Base-by-base conservation (phyloP, 768 basidiomycete genomes). In the Sporobolomyces roseus region DNA sequence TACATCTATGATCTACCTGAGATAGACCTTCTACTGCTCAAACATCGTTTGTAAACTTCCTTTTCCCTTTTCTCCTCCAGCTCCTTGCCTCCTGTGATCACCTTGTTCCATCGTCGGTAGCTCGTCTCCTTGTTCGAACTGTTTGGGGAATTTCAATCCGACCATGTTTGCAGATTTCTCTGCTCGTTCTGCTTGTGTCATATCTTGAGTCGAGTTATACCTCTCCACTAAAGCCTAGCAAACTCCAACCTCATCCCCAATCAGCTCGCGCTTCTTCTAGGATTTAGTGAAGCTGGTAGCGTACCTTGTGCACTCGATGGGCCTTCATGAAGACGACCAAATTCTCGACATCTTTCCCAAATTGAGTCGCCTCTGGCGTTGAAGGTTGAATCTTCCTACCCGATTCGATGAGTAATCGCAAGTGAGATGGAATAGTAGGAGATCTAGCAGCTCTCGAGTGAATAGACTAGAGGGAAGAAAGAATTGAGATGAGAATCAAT, bases 221-320 rank as follows among this genome's bases (percentile, higher is more conserved):
- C 71, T 64, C 16, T 73, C 71, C 25, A 73, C 56, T 27, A 73
- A 58, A n/a, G 48, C 71, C 71, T 73, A 49, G 25, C 29, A 33
- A 29, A 29, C 29, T 29, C 13, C 7, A 16, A 27, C 50, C 12
- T 13, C 27, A 27, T 29, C 29, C 7, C 14, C 30, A 53, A 7
- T 36, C 21, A 21, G 17, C 23, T 30, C 53, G 65, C 33, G 8
- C 14, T 3, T 51, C n/a, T 9, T 3, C 32, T 32, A 46, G 52
- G 12, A 23, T 8, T 12, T 8, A 38, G 12, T 2, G 41, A 19
- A 17, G 8, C 23, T 30, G 2, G 4, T 4, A 5, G 46, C 58
- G 25, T 16, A 73, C 71, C 61, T 73, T 73, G 71, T 73, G 67
- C 8, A 73, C 13, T n/a, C 71, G 29, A 48, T 68, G 49, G 21